A percentile compares a stretch with the other conserved stretches of the same genome.
These are phyloP conservation scores for Talaromyces atroroseus DNA, from an alignment of 2,329 filamentous ascomycete genomes.

Conservation along the genomic window DNA sequence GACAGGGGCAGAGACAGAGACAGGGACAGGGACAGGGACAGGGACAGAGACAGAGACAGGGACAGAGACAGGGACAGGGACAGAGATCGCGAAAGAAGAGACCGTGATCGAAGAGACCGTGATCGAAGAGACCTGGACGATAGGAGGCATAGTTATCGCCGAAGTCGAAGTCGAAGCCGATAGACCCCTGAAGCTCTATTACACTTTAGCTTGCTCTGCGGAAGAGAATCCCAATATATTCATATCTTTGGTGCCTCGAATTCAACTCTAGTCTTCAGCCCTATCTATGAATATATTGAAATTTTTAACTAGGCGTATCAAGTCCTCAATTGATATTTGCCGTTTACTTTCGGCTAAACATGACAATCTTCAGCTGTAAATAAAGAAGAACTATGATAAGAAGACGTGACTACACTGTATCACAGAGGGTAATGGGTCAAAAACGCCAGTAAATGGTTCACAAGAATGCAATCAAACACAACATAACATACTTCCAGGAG, in stretches of 20 bases:
- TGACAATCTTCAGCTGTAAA: not conserved
- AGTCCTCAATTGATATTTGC: not conserved
- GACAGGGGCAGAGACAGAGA: constrained; percentile 2
- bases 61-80: constrained; percentile 16
- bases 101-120: constrained; percentile 14
- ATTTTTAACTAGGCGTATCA: not conserved
- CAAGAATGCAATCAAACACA: not conserved
- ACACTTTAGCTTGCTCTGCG: not conserved
- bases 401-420: too few species aligned
- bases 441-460: not conserved
- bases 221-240: not conserved
- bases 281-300: not conserved
- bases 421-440: not conserved
- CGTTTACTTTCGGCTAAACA: not conserved
- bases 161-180: constrained; percentile 15
- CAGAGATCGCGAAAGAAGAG: constrained; percentile 17
- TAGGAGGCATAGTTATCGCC: constrained; percentile 16
- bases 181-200: not conserved
- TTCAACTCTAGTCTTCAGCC: not conserved
- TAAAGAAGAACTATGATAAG: not conserved
- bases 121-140: constrained; percentile 12
- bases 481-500: not conserved
- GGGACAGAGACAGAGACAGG: constrained; percentile 17
- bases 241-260: not conserved
- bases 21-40: constrained; percentile 12